Conservation (phyloP, 2,329 filamentous ascomycete genomes). For the Hymenoscyphus linearis region DNA sequence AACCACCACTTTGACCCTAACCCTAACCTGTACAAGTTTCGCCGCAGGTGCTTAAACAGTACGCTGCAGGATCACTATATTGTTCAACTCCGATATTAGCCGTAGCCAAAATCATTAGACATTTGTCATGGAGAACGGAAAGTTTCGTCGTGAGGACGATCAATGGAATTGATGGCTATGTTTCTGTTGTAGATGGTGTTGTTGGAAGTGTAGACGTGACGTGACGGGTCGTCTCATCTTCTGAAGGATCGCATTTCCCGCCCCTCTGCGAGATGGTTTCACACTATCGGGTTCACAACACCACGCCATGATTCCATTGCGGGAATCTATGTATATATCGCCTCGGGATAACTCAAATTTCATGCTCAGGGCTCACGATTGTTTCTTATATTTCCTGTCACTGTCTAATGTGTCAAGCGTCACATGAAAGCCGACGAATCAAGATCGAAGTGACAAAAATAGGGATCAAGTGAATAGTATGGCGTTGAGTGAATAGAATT, state of each 20-base stretch:
- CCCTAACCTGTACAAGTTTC: too few species aligned
- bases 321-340: too few species aligned
- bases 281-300: too few species aligned
- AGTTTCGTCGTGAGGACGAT: background rate
- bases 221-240: too few species aligned
- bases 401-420: background rate
- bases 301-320: background rate
- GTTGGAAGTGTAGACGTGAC: background rate
- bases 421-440: background rate
- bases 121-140: background rate
- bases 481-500: too few species aligned
- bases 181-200: background rate
- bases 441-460: too few species aligned
- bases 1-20: too few species aligned
- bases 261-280: too few species aligned
- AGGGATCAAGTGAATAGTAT: too few species aligned
- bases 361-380: background rate
- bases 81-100: background rate
- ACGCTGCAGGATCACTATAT: too few species aligned
- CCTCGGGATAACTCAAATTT: background rate
- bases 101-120: background rate
- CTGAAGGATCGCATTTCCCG: too few species aligned
- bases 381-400: background rate
- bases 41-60: too few species aligned
- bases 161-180: background rate